Evolutionary conservation across 495 filamentous ascomycete genomes (phyloP).

Genomic region (Amniculicola lignicola): DNA sequence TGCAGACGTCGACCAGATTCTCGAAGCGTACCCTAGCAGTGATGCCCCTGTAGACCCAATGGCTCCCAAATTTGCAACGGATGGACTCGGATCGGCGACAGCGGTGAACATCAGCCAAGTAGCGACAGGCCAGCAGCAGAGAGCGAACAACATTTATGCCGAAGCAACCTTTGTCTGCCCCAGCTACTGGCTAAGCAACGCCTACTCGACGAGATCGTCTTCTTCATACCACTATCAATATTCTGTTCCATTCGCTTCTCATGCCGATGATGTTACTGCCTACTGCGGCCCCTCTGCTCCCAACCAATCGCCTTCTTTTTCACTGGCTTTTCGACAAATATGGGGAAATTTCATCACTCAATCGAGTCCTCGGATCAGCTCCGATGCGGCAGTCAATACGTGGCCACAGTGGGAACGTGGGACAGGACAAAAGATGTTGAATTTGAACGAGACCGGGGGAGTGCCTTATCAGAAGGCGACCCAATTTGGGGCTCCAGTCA

Average conservation of each 20-base stretch:
- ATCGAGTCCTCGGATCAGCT: constrained; percentile 50
- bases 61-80: constrained; percentile 8
- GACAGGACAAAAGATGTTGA: constrained; percentile 34
- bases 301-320: constrained; percentile 38
- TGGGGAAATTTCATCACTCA: constrained; percentile 54
- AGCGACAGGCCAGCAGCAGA: constrained; percentile 48
- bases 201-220: constrained; percentile 49
- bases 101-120: constrained; percentile 33
- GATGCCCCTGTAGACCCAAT: too few relatives aligned
- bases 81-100: background rate
- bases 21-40: constrained; percentile 10
- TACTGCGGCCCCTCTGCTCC: constrained; percentile 48
- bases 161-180: constrained; percentile 65
- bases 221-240: constrained; percentile 57
- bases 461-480: constrained; percentile 21
- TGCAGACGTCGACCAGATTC: constrained; percentile 11
- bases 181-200: constrained; percentile 54
- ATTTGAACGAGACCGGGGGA: constrained; percentile 57
- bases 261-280: constrained; percentile 52
- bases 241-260: constrained; percentile 54
- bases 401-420: background rate
- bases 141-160: constrained; percentile 51
- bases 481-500: constrained; percentile 12
- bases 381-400: constrained; percentile 23
- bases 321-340: constrained; percentile 41